Evolutionary conservation across 345 rosid genomes (phyloP), one percentile per base, ranked within the genome.

Genomic region (Arabidopsis suecica): DNA sequence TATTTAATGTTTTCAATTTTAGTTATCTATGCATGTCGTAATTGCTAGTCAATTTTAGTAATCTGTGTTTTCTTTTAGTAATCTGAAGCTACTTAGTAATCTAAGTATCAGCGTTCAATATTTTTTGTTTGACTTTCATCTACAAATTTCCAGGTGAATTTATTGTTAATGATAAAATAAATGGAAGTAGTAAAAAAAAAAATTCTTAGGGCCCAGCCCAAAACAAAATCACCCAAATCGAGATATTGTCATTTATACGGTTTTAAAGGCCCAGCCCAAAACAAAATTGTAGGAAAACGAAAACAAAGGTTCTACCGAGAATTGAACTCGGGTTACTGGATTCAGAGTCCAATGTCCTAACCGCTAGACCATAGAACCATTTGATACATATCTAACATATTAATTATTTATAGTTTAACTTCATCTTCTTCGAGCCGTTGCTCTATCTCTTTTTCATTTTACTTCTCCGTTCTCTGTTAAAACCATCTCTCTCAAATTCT

Each of bases 251-350:
- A 22, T 1, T 22, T 0, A 22, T 22, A 22, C 23, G 23, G 23
- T 22, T 22, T 22, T 22, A 22, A 22, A 22, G 23, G 23, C 45
- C 45, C 30, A 59, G 5, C n/a, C 9, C 8, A 59, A 59, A 64
- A 22, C 23, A 22, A 23, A 23, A 23, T 23, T 23, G 25, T 23
- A 23, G 2, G 38, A 13, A 6, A 1, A 1, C 3, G 12, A 37
- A 57, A 33, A 41, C 0, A 0, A 0, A 89, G 90, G 91, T 89
- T 82, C 90, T 81, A 88, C 91, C 88, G 91, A 89, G 88, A 88
- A 71, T 91, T 86, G 93, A 89, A 88, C 90, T 89, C 90, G 93
- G 91, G 96, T 86, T 91, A 88, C 89, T 87, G 88, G 88, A 91
- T 87, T 88, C 91, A 91, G 89, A 84, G 90, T 87, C 96, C 88